phyloP scores from a whole-genome alignment of 352 stramenopile genomes.

The Elongisporangium senticosum region DNA sequence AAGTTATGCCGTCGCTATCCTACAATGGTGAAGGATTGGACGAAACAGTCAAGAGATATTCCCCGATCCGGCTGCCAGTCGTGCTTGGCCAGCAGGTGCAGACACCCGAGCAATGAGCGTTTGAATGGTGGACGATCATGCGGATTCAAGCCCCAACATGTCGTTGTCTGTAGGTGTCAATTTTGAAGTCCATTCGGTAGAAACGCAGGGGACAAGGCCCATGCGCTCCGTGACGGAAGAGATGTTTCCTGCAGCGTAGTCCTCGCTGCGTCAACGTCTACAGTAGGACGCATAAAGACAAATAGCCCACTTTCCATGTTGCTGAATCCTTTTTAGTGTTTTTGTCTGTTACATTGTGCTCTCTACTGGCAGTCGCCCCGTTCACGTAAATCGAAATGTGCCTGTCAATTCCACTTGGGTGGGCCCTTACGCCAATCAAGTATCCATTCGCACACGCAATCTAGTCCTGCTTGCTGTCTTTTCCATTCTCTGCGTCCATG shows the following conservation, averaged over 20 bases:
- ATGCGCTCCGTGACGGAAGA: no score
- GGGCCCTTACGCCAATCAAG: neutral
- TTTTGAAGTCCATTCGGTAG: neutral
- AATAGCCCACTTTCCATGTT: neutral
- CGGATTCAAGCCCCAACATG: neutral
- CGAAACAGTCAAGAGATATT: slow-evolving; percentile 22
- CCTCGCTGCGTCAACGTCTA: no score
- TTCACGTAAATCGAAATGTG: neutral
- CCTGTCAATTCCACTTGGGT: neutral
- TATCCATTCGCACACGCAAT: neutral
- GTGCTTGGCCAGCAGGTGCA: slow-evolving; percentile 10
- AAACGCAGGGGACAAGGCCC: neutral
- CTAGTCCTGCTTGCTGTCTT: slow-evolving; percentile 10
- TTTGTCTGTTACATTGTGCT: neutral
- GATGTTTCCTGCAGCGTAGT: no score
- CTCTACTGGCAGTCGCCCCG: neutral
- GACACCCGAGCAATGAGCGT: neutral
- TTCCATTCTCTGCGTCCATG: slow-evolving; percentile 7
- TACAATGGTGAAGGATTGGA: slow-evolving; percentile 81
- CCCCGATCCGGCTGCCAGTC: slow-evolving; percentile 35
- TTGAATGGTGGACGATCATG: slow-evolving; percentile 2
- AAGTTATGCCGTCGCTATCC: slow-evolving; percentile 76
- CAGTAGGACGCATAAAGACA: neutral
- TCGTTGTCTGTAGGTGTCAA: neutral
- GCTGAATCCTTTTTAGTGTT: neutral